Percentiles rank a stretch among this genome's conserved stretches.
These are phyloP conservation scores for Ilyonectria destructans DNA, from an alignment of 2,329 filamentous ascomycete genomes.

Conservation along the genomic window DNA sequence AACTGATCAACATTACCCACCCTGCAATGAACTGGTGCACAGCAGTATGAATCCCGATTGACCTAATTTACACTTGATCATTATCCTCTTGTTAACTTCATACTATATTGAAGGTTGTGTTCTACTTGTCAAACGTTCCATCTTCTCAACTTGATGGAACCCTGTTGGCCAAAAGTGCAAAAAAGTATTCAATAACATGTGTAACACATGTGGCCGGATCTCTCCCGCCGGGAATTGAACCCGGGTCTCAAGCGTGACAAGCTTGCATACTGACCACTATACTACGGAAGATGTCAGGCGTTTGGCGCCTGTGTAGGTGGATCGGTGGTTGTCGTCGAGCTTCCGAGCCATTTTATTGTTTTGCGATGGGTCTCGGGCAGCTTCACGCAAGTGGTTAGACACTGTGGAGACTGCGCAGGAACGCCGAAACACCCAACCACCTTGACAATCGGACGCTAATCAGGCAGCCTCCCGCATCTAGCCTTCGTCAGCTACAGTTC, in stretches of 20 bases:
- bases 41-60: no score
- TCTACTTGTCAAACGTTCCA: no score
- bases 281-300: slow-evolving; percentile 1
- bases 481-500: background rate
- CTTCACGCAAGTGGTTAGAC: background rate
- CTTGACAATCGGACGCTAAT: background rate
- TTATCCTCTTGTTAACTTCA: no score
- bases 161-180: background rate
- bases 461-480: background rate
- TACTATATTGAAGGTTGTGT: no score
- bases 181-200: background rate
- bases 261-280: slow-evolving; percentile 2
- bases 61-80: no score
- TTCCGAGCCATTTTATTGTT: background rate
- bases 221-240: slow-evolving; percentile 2
- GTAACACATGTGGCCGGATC: slow-evolving; percentile 1
- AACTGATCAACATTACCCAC: no score
- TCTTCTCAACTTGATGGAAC: no score
- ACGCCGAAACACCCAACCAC: background rate
- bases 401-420: background rate
- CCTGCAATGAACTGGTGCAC: no score
- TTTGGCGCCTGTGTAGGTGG: background rate
- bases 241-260: slow-evolving; percentile 2
- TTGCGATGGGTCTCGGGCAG: background rate
- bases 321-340: background rate